phyloP scores from a whole-genome alignment of 345 rosid species.

The Laguncularia racemosa region DNA sequence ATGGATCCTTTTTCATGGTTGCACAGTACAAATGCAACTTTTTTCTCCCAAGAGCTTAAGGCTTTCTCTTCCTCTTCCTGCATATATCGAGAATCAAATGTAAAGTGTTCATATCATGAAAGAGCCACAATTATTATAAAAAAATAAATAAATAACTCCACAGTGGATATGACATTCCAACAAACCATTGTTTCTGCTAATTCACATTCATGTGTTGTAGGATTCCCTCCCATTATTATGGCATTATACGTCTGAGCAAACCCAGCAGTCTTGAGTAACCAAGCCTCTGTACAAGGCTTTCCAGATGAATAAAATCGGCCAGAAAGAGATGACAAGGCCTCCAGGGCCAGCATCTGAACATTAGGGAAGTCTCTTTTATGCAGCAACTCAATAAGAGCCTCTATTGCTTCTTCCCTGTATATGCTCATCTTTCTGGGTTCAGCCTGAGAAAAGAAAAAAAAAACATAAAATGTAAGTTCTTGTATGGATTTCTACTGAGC shows the following conservation, averaged over 20 bases:
- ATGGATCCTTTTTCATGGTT: constrained; percentile 62
- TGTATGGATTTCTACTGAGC: background rate
- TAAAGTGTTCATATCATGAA: background rate
- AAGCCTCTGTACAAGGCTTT: constrained; percentile 37
- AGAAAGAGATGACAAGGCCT: constrained; percentile 39
- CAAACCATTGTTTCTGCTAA: constrained; percentile 35
- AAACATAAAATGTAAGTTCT: background rate
- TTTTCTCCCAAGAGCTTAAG: constrained; percentile 47
- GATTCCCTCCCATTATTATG: constrained; percentile 30
- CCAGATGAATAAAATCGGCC: constrained; percentile 42
- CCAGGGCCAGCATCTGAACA: constrained; percentile 44
- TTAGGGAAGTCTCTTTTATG: constrained; percentile 46
- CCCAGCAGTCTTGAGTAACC: constrained; percentile 60
- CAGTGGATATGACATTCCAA: too few relatives aligned
- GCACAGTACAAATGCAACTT: constrained; percentile 46
- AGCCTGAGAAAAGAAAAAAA: constrained; percentile 17
- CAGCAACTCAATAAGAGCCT: constrained; percentile 46
- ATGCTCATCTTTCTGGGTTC: constrained; percentile 78
- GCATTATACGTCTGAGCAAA: constrained; percentile 43
- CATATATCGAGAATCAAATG: background rate
- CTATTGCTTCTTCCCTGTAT: constrained; percentile 64
- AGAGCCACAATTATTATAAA: background rate
- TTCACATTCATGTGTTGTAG: constrained; percentile 19
- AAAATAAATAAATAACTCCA: too few relatives aligned
- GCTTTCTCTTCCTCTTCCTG: constrained; percentile 58